phyloP scores from a whole-genome alignment of 345 rosid species.

The Hibiscus syriacus region DNA sequence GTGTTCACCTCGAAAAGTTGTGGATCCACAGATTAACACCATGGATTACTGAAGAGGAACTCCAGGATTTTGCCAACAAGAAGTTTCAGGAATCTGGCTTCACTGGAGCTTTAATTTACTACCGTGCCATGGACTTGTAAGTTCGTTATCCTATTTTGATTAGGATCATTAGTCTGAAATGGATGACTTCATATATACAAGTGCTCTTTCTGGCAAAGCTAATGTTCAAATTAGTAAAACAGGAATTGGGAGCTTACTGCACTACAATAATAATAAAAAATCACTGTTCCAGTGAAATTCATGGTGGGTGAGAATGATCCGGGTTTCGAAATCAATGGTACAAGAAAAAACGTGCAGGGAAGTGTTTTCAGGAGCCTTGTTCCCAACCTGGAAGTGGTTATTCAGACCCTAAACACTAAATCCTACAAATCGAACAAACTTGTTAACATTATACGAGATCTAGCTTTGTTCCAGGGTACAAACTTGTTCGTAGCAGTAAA shows the following conservation, averaged over 20 bases:
- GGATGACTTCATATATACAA: not conserved
- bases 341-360: conserved; percentile 38
- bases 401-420: too few relatives aligned
- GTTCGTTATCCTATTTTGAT: not conserved
- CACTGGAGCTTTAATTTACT: conserved; percentile 53
- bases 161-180: not conserved
- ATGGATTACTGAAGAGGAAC: conserved; percentile 63
- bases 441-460: not conserved
- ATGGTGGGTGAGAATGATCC: conserved; percentile 46
- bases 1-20: too few relatives aligned
- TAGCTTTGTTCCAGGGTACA: not conserved
- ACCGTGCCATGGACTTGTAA: conserved; percentile 60
- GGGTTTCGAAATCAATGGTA: conserved; percentile 26
- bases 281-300: conserved; percentile 45
- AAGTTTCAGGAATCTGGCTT: conserved; percentile 63
- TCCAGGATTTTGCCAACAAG: conserved; percentile 56
- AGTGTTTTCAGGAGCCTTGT: conserved; percentile 42
- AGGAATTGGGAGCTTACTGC: conserved; percentile 66
- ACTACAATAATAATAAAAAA: conserved; percentile 49
- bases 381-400: conserved; percentile 43
- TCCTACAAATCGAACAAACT: too few relatives aligned
- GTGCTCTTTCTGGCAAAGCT: not conserved
- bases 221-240: conserved; percentile 14
- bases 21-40: too few relatives aligned
- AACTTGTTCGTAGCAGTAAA: not conserved